phyloP scores from a whole-genome alignment of 306 rosid genomes.

The Dryas drummondii region DNA sequence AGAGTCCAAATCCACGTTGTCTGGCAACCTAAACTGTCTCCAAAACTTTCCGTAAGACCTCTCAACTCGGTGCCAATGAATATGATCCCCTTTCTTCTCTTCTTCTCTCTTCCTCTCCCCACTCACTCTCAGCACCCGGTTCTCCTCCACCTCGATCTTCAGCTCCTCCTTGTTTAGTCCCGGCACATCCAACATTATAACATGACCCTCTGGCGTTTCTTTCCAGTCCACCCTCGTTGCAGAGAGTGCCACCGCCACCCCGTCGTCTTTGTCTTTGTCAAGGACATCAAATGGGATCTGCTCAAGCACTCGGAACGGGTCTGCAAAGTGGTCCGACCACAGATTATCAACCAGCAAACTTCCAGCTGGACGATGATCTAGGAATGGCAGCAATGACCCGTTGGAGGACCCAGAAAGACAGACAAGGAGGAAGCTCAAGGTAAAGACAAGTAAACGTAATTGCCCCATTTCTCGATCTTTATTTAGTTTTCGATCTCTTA shows the following conservation, averaged over 20 bases:
- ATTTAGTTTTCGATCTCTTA: not conserved
- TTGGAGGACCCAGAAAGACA: constrained; percentile 28
- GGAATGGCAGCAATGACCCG: constrained; percentile 51
- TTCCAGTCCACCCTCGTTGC: constrained; percentile 67
- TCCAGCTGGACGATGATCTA: constrained; percentile 37
- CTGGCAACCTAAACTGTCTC: constrained; percentile 66
- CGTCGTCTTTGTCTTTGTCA: constrained; percentile 38
- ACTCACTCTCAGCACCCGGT: constrained; percentile 55
- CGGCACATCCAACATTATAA: constrained; percentile 63
- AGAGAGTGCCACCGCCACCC: constrained; percentile 24
- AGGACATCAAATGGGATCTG: constrained; percentile 51
- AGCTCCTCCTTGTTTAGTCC: constrained; percentile 55
- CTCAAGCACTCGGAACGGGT: constrained; percentile 53
- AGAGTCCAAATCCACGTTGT: constrained; percentile 56
- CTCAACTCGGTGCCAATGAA: constrained; percentile 62
- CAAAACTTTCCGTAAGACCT: constrained; percentile 62
- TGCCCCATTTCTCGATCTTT: constrained; percentile 32
- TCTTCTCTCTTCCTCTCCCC: constrained; percentile 66
- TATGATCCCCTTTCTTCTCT: constrained; percentile 44
- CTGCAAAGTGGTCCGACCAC: constrained; percentile 40
- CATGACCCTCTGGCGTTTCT: constrained; percentile 60
- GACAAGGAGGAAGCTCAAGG: constrained; percentile 26
- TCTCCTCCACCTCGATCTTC: constrained; percentile 61
- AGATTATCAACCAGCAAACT: constrained; percentile 36
- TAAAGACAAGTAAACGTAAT: not conserved